Percentiles rank a stretch among this genome's conserved stretches.
Evolutionary conservation across 164 flowering plant species (phyloP).

Genomic region (Malania oleifera): DNA sequence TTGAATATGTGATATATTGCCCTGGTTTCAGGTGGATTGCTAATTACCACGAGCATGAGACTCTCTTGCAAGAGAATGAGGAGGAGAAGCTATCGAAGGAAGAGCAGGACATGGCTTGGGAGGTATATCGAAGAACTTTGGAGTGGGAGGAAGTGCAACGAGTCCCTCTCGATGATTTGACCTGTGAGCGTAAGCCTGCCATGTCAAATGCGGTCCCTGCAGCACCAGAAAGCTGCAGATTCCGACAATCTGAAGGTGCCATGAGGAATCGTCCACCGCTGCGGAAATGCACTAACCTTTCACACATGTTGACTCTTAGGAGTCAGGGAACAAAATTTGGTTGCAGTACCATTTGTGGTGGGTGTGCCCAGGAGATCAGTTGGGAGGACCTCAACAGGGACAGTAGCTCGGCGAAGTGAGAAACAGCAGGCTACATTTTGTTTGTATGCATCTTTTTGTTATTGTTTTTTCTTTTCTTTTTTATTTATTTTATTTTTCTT

Average conservation of each 20-base stretch:
- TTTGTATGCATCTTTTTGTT: not conserved
- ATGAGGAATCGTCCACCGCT: slow-evolving; percentile 26
- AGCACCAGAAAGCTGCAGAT: slow-evolving; percentile 16
- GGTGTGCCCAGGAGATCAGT: slow-evolving; percentile 73
- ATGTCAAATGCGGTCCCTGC: slow-evolving; percentile 13
- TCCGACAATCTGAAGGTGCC: slow-evolving; percentile 18
- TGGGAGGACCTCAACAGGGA: slow-evolving; percentile 55
- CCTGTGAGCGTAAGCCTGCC: slow-evolving; percentile 29
- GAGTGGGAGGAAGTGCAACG: slow-evolving; percentile 85
- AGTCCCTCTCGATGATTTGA: slow-evolving; percentile 38
- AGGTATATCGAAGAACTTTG: slow-evolving; percentile 50
- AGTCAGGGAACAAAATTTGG: slow-evolving; percentile 76
- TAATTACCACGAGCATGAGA: slow-evolving; percentile 94
- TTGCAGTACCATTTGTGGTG: slow-evolving; percentile 79
- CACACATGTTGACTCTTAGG: slow-evolving; percentile 76
- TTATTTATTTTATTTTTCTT: too few species aligned
- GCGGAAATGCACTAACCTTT: slow-evolving; percentile 73
- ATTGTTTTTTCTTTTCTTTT: not conserved
- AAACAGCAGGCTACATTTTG: not conserved
- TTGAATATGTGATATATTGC: not conserved
- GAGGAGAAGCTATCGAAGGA: slow-evolving; percentile 94
- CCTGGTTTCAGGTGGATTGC: slow-evolving; percentile 75
- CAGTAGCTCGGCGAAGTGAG: slow-evolving; percentile 17
- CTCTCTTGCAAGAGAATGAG: slow-evolving; percentile 93
- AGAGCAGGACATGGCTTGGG: slow-evolving; percentile 99